A percentile compares a stretch with the other conserved stretches of the same genome.
phyloP scores from a whole-genome alignment of 495 filamentous ascomycete genomes.

The Chaetomium fimeti region DNA sequence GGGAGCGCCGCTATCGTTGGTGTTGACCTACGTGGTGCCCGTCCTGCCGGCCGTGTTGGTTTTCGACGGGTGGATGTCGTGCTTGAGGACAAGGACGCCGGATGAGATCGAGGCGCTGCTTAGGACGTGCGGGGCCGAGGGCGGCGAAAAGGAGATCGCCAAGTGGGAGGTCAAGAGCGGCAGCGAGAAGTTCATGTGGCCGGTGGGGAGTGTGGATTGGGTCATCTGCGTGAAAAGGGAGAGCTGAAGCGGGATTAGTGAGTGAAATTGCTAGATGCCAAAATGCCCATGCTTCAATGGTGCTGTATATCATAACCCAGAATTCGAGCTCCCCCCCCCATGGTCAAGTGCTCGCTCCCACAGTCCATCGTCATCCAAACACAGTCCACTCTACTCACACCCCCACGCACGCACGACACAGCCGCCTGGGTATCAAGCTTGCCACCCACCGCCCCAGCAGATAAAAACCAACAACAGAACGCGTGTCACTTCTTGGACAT shows the following conservation, averaged over 20 bases:
- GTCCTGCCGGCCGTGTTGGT: constrained; percentile 62
- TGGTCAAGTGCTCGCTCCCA: neutral
- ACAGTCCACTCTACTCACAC: neutral
- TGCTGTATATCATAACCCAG: constrained; percentile 26
- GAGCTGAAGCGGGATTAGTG: constrained; percentile 4
- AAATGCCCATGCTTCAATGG: constrained; percentile 26
- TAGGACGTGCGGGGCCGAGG: constrained; percentile 47
- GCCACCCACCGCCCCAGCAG: neutral
- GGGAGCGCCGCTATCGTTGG: constrained; percentile 55
- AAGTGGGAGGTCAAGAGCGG: constrained; percentile 58
- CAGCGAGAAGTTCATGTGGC: constrained; percentile 48
- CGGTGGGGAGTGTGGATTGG: constrained; percentile 52
- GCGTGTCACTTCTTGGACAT: constrained; percentile 34
- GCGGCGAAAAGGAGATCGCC: constrained; percentile 36
- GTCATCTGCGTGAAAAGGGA: constrained; percentile 46
- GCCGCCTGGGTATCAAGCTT: constrained; percentile 24
- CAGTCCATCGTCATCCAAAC: constrained; percentile 9
- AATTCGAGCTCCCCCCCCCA: constrained; percentile 17
- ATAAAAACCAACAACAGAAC: neutral
- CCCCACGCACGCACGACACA: neutral
- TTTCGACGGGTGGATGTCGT: constrained; percentile 66
- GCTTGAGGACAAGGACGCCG: constrained; percentile 61
- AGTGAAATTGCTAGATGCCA: constrained; percentile 23
- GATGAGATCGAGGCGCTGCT: constrained; percentile 61
- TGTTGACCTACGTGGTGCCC: constrained; percentile 65